These are phyloP conservation scores for Mycotypha africana DNA, from an alignment of 371 early-diverging fungal species.

Conservation along the genomic window DNA sequence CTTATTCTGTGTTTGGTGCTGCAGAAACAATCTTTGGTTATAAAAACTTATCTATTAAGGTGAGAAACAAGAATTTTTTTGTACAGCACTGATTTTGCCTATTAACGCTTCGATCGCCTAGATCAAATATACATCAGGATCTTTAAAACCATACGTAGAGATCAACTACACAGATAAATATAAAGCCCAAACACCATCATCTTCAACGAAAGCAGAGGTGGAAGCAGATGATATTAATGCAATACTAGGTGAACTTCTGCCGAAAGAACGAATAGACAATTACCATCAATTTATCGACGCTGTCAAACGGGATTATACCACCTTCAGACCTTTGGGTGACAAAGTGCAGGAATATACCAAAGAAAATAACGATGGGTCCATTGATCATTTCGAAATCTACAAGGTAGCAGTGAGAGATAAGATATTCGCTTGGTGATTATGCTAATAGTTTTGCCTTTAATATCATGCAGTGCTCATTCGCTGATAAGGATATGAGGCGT, in stretches of 20 bases:
- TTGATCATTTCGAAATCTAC: constrained; percentile 69
- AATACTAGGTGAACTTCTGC: constrained; percentile 27
- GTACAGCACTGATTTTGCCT: background rate
- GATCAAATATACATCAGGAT: constrained; percentile 77
- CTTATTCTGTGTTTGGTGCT: constrained; percentile 89
- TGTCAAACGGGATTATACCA: constrained; percentile 52
- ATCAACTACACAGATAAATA: constrained; percentile 51
- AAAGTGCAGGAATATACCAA: constrained; percentile 61
- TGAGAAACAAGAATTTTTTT: constrained; percentile 8
- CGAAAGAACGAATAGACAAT: constrained; percentile 46
- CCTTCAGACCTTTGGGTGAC: constrained; percentile 66
- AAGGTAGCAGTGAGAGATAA: too few relatives aligned
- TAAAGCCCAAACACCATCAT: background rate
- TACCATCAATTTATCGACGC: constrained; percentile 54
- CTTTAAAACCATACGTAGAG: constrained; percentile 66
- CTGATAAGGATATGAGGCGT: constrained; percentile 57
- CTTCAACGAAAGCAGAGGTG: background rate
- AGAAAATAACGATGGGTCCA: constrained; percentile 34
- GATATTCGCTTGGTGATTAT: too few relatives aligned
- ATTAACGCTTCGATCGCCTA: constrained; percentile 11
- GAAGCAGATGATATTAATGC: constrained; percentile 41
- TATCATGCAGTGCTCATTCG: constrained; percentile 33
- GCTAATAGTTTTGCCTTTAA: too few relatives aligned
- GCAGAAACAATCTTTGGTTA: constrained; percentile 87
- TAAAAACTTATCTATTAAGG: constrained; percentile 70